Evolutionary conservation across 2,329 filamentous ascomycete species (phyloP), one percentile per base, ranked within the genome.

Genomic region (Cyphellophora attinorum): DNA sequence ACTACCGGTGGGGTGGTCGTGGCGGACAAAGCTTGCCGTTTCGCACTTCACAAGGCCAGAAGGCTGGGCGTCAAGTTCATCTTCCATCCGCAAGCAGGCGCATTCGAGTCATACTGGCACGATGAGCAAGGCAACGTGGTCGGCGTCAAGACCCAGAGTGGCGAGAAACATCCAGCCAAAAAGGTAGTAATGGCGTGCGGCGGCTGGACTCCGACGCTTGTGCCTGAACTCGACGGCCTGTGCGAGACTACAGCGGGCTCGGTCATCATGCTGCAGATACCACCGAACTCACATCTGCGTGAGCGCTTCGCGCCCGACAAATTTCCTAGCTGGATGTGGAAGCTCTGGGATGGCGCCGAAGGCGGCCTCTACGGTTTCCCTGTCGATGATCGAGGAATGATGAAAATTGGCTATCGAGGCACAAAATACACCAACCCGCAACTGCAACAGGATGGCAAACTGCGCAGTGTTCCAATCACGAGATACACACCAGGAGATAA

Each of bases 131-230:
- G 42, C 10, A 56, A 58, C 31, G 54, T 65, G 3, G 31, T 19
- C 2, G 44, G 44, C 5, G 37, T 44, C 19, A 25, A 32, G 11
- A 41, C 40, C 10, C 27, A 11, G 13, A 37, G 40, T 23, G 35
- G 40, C 10, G 29, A 38, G 14, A 13, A 12, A 2, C 37, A 41
- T 19, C 16, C 11, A 11, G 33, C 33, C 3, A 14, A 15, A 10
- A 25, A 21, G 12, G 23, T 33, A 27, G 67, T 95, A 38, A 69
- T 93, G 3, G 86, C 89, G 0, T 78, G 86, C 0, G 89, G 89
- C 11, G 86, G 89, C 4, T 95, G 88, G 88, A 85, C 83, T 2
- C 74, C 79, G 2, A 68, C 73, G 1, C 67, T 94, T n/a, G 61
- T 95, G 27, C 53, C 54, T 0, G 46, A 57, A 6, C 46, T 65